Evolutionary conservation across 1,284 basidiomycete species (phyloP), one percentile per base, ranked within the genome.

Genomic region (Pterulicium gracile): DNA sequence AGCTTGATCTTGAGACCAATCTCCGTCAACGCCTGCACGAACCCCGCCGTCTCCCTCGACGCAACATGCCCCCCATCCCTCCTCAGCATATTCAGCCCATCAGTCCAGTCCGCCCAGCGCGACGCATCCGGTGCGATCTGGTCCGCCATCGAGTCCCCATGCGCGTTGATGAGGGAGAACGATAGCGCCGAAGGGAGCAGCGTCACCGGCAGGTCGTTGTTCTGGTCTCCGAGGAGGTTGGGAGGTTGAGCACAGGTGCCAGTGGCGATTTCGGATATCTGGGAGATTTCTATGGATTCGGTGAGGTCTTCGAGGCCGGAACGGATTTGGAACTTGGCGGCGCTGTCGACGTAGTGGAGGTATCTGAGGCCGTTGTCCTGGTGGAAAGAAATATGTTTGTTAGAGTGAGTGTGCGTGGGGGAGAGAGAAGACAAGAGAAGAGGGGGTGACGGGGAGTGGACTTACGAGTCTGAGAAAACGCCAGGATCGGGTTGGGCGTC

Each of bases 101-200:
- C 94, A 1, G 89, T 89, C 94, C 94, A 98, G 65, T 98, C 94
- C 18, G 90, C 88, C 76, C 89, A 92, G 41, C 88, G 73, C 15
- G 85, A 81, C 45, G 79, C 73, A 61, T 94, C 88, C 5, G 88
- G 78, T 1, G 92, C 90, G 55, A 93, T 85, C 52, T 89, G 77
- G 60, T 96, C 90, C 3, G 90, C 86, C 47, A 95, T 62, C 15
- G 85, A 84, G 13, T 79, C 75, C 56, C 88, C 85, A 49, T 77
- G 77, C 22, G 83, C 71, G 47, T 74, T 83, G 45, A 88, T 61
- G 49, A 93, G 63, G 3, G 88, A 90, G 62, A 92, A 93, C 2
- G 85, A 88, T 19, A 90, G 67, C 2, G 82, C 79, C 1, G 87
- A 89, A 1, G 79, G 69, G 1, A 68, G 59, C 44, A 69, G 65